Percentiles rank a stretch among this genome's conserved stretches.
Conservation (phyloP, 805 yeast genomes). For the Lachancea dasiensis region DNA sequence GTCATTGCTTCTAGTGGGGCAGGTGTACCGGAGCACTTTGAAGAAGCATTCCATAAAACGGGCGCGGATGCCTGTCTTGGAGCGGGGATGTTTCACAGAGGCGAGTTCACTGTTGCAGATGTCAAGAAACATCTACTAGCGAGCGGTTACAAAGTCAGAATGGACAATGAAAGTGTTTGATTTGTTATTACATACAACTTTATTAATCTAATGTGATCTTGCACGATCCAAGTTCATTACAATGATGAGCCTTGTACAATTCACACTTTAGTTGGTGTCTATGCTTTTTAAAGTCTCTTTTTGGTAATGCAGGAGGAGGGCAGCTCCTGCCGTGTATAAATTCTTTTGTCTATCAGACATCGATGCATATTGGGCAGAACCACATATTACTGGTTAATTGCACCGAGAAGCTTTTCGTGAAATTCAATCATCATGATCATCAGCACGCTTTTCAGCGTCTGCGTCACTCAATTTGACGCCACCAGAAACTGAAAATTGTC, state of each 20-base stretch:
- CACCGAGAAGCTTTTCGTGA: no score
- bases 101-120: conserved; percentile 79
- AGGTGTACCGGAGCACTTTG: conserved; percentile 86
- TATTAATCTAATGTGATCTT: background rate
- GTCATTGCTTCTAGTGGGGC: conserved; percentile 99
- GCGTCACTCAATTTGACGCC: conserved; percentile 48
- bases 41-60: conserved; percentile 77
- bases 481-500: conserved; percentile 88
- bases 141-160: conserved; percentile 66
- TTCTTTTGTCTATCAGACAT: background rate
- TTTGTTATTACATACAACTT: background rate
- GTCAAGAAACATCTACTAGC: conserved; percentile 65
- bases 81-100: conserved; percentile 97
- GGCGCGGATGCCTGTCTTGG: conserved; percentile 95
- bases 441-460: conserved; percentile 40
- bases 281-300: background rate
- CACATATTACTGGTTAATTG: no score
- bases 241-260: no score
- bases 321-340: background rate
- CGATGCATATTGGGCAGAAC: no score
- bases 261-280: no score
- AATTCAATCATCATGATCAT: conserved; percentile 49
- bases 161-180: conserved; percentile 34
- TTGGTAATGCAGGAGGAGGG: conserved; percentile 1
- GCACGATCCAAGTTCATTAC: no score